These are phyloP conservation scores for Phytomonas sp. DNA, from an alignment of 208 protist species.

Conservation along the genomic window DNA sequence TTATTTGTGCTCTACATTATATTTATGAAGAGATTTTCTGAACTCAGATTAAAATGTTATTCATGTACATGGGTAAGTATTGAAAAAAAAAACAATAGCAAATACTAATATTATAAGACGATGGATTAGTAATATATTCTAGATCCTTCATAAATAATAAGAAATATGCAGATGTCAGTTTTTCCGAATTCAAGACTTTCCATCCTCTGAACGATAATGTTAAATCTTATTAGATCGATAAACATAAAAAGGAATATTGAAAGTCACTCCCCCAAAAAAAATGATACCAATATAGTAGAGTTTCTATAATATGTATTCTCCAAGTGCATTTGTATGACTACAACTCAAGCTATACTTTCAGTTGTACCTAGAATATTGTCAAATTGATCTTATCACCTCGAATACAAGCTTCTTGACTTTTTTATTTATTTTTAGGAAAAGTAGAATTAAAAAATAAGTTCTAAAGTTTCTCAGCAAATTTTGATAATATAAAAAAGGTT, in stretches of 20 bases:
- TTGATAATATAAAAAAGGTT: not conserved
- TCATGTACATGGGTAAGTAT: constrained; percentile 1
- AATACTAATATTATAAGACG: not conserved
- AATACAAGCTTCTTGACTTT: not conserved
- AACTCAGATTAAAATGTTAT: constrained; percentile 4
- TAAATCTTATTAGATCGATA: not conserved
- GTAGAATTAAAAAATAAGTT: not conserved
- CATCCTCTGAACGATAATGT: not conserved
- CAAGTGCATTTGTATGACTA: not conserved
- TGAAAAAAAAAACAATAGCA: not conserved
- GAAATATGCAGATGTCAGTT: not conserved
- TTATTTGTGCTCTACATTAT: not conserved
- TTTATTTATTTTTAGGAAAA: not conserved
- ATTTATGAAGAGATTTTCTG: not conserved
- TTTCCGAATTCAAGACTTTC: not conserved
- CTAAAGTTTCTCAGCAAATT: not conserved
- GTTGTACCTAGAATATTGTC: not conserved
- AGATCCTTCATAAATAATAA: not conserved
- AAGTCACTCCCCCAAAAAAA: not conserved
- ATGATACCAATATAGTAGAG: not conserved
- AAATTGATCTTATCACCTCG: not conserved
- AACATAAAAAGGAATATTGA: constrained; percentile 8
- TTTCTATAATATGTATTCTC: not conserved
- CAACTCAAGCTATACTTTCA: not conserved
- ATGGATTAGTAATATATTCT: not conserved